Percentiles rank a stretch among this genome's conserved stretches.
Conservation (phyloP, 1,284 basidiomycete genomes). For the Irpex rosettiformis region DNA sequence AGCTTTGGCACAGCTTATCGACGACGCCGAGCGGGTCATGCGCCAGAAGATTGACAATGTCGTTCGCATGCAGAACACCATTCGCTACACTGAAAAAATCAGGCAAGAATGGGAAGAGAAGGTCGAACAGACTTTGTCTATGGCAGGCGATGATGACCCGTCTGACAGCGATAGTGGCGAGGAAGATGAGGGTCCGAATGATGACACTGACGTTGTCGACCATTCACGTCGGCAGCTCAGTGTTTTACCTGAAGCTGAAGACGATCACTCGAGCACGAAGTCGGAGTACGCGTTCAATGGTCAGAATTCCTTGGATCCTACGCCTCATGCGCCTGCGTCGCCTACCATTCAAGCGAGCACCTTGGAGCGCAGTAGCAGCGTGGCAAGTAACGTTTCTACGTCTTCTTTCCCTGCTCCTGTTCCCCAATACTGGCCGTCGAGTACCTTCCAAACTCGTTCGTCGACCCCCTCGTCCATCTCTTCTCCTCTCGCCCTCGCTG, state of each 20-base stretch:
- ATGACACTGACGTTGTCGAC: constrained; percentile 19
- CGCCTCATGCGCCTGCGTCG: constrained; percentile 63
- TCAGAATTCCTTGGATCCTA: constrained; percentile 54
- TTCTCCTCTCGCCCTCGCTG: constrained; percentile 76
- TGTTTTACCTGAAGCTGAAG: constrained; percentile 28
- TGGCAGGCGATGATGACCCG: constrained; percentile 48
- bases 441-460: constrained; percentile 66
- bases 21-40: constrained; percentile 87
- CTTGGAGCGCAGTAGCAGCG: constrained; percentile 22
- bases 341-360: constrained; percentile 41
- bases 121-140: constrained; percentile 67
- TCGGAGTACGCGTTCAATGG: constrained; percentile 61
- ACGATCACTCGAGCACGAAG: constrained; percentile 57
- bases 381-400: constrained; percentile 22
- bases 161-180: constrained; percentile 37
- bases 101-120: constrained; percentile 96
- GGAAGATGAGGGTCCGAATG: constrained; percentile 27
- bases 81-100: constrained; percentile 96
- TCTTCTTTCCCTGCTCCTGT: constrained; percentile 25
- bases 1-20: constrained; percentile 77
- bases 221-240: constrained; percentile 22
- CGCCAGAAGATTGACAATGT: constrained; percentile 93
- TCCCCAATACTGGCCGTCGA: constrained; percentile 36
- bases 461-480: constrained; percentile 83
- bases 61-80: constrained; percentile 96